A percentile compares a stretch with the other conserved stretches of the same genome.
Conservation (phyloP, 108 stramenopile genomes). For the Parmales sp. region DNA sequence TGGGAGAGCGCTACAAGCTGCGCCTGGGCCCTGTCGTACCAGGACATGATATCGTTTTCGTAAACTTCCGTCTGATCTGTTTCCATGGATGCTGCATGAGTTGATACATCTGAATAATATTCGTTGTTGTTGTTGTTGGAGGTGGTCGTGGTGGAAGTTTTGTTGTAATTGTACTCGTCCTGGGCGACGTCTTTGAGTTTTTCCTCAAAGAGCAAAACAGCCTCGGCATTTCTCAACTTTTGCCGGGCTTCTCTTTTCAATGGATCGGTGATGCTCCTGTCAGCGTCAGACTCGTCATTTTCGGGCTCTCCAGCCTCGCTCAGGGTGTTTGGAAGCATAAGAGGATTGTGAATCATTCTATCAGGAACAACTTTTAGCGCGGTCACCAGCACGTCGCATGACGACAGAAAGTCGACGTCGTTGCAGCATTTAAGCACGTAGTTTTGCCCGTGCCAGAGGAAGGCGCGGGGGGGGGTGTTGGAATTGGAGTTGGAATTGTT, state of each 20-base stretch:
- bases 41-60: neutral
- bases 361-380: neutral
- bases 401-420: constrained; percentile 39
- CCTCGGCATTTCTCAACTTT: neutral
- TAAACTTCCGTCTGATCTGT: constrained; percentile 2
- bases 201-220: neutral
- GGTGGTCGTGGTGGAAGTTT: neutral
- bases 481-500: neutral
- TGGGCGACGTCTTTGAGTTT: neutral
- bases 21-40: constrained; percentile 10
- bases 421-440: constrained; percentile 31
- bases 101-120: no score
- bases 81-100: neutral
- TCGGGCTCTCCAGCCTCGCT: neutral
- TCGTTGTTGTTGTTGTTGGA: neutral
- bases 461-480: constrained; percentile 14
- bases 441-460: constrained; percentile 41
- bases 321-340: constrained; percentile 16
- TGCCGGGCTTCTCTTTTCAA: neutral
- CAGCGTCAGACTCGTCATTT: neutral
- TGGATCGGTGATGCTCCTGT: neutral
- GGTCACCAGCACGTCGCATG: constrained; percentile 16
- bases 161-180: neutral
- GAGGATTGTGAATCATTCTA: constrained; percentile 11
- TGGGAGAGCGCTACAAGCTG: constrained; percentile 1